Evolutionary conservation across 1,284 basidiomycete species (phyloP), one percentile per base, ranked within the genome.

Genomic region (Tremellales sp.): DNA sequence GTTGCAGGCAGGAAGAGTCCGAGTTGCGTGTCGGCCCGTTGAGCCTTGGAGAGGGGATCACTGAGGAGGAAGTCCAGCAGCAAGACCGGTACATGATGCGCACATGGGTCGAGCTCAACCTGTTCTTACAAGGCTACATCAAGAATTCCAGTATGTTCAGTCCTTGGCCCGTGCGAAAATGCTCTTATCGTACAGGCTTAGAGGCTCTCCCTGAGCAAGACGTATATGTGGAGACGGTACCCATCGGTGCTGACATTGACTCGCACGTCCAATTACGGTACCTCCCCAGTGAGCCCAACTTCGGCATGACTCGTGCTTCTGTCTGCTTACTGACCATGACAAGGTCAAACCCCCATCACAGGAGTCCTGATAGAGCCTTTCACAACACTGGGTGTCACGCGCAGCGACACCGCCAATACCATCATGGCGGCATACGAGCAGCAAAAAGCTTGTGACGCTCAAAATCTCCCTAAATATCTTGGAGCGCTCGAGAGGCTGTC

Each of bases 1-100:
- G 56, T 3, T 70, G 70, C 51, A 52, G 49, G 6, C 53, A 62
- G 23, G 60, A 65, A n/a, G 44, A 52, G 1, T 64, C 67, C 15
- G 58, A 52, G 0, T 56, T 65, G 7, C 58, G 62, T 6, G 61
- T 72, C 6, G 70, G 70, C 4, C 70, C 70, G 2, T 59, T 66
- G 25, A 51, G 47, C 5, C 37, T 46, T 8, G 49, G 46, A 26
- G 64, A 61, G 2, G 40, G 54, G 19, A 49, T 60, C 31, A 44
- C 47, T 1, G 52, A 57, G 4, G 59, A 54, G 12, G 54, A 62
- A 37, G 53, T 62, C 5, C 42, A 40, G 17, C 60, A 62, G 49
- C 67, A 70, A 65, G 62, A 67, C 45, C 49, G 42, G 37, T 72
- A 72, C 48, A 67, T 72, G 64, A 40, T 66, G 15, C 49, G 70